These are phyloP conservation scores for Arthrocladium fulminans DNA, from an alignment of 2,329 filamentous ascomycete species.

Conservation along the genomic window DNA sequence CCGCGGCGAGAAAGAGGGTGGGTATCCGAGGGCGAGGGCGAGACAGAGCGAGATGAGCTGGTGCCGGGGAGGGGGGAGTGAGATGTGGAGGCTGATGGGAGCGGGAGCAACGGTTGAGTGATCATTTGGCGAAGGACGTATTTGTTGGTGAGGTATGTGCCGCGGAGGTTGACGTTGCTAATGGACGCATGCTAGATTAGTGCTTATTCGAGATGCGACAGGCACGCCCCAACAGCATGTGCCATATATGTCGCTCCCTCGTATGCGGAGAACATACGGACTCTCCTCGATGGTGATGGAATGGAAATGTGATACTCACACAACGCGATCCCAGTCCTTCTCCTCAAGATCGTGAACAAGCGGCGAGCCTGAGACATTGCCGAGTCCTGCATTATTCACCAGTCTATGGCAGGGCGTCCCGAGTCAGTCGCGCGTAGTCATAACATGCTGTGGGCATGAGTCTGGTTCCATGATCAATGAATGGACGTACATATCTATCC, in stretches of 20 bases:
- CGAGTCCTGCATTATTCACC: conserved; percentile 42
- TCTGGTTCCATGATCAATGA: too few species aligned
- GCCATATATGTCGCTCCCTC: too few species aligned
- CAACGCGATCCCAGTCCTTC: conserved; percentile 7
- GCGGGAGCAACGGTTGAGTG: conserved; percentile 31
- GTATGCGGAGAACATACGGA: too few species aligned
- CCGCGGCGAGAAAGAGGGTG: conserved; percentile 29
- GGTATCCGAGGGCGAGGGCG: background rate
- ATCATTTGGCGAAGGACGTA: conserved; percentile 44
- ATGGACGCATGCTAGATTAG: background rate
- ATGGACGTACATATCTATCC: conserved; percentile 36
- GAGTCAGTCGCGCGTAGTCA: background rate
- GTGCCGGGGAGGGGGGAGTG: background rate
- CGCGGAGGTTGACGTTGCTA: conserved; percentile 29
- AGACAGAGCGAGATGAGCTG: too few species aligned
- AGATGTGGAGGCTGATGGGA: background rate
- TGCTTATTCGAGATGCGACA: background rate
- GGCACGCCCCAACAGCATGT: too few species aligned
- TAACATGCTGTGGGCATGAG: background rate
- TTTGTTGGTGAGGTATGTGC: conserved; percentile 37
- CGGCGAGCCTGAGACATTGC: conserved; percentile 4
- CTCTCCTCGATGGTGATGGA: too few species aligned
- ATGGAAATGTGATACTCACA: conserved; percentile 6
- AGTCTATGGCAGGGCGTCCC: conserved; percentile 29
- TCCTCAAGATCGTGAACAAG: conserved; percentile 7